A percentile compares a stretch with the other conserved stretches of the same genome.
Evolutionary conservation across 495 filamentous ascomycete genomes (phyloP).

Genomic region (Pseudoneurospora amorphoporcata): DNA sequence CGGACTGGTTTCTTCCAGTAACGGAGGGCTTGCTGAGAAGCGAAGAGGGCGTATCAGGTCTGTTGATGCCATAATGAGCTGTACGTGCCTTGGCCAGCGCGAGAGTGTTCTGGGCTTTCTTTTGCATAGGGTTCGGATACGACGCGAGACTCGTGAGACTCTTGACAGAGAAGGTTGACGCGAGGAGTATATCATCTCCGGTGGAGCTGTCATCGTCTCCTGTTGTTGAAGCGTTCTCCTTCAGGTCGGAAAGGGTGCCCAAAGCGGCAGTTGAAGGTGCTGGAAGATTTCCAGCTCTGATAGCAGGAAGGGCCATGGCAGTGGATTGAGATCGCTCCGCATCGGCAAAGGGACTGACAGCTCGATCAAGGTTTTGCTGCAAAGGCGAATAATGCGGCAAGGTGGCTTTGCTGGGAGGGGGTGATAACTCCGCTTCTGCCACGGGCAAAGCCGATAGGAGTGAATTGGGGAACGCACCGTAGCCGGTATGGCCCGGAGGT

Average conservation of each 20-base stretch:
- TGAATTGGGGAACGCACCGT: constrained; percentile 5
- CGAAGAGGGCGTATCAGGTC: constrained; percentile 5
- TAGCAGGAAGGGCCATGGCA: constrained; percentile 13
- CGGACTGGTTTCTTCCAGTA: constrained; percentile 1
- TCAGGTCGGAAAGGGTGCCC: not conserved
- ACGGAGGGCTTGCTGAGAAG: constrained; percentile 1
- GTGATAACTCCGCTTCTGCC: constrained; percentile 6
- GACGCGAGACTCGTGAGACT: constrained; percentile 34
- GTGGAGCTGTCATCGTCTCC: constrained; percentile 12
- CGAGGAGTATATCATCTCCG: not conserved
- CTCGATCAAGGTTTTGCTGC: constrained; percentile 40
- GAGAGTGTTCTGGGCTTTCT: constrained; percentile 25
- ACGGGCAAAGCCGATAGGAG: constrained; percentile 18
- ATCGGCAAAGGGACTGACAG: constrained; percentile 22
- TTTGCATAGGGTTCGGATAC: constrained; percentile 37
- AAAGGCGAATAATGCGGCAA: constrained; percentile 31
- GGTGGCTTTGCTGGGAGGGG: constrained; percentile 7
- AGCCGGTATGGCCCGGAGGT: constrained; percentile 6
- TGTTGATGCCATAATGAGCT: constrained; percentile 6
- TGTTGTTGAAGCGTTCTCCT: constrained; percentile 1
- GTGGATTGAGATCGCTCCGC: not conserved
- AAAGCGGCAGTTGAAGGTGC: constrained; percentile 3
- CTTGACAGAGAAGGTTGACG: constrained; percentile 25
- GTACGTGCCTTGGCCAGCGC: constrained; percentile 26
- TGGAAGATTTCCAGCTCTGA: constrained; percentile 16